Percentiles rank a stretch among this genome's conserved stretches.
Evolutionary conservation across 2,329 filamentous ascomycete genomes (phyloP).

Genomic region (Fonsecaea monophora): DNA sequence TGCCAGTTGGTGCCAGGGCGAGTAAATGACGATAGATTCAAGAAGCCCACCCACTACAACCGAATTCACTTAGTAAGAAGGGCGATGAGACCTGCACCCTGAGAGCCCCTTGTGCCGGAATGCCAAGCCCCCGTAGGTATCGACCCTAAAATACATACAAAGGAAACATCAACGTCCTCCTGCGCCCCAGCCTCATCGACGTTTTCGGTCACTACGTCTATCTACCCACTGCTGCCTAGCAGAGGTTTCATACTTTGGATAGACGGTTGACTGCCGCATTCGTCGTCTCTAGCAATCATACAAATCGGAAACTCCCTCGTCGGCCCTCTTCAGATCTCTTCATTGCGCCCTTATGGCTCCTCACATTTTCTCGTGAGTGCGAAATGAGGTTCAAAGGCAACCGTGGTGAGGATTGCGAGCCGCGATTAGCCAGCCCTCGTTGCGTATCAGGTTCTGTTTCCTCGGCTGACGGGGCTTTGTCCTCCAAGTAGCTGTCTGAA

Average conservation of each 20-base stretch:
- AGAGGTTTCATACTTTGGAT: not conserved
- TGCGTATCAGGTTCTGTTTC: conserved; percentile 35
- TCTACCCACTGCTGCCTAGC: not conserved
- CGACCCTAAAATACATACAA: not conserved
- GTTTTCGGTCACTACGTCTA: not conserved
- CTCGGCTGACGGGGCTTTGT: conserved; percentile 40
- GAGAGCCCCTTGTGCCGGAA: not conserved
- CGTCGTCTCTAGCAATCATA: conserved; percentile 20
- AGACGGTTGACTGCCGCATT: not conserved
- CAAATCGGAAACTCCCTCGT: conserved; percentile 44
- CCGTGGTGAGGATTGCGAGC: conserved; percentile 28
- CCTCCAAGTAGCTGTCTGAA: conserved; percentile 32
- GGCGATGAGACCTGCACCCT: not conserved
- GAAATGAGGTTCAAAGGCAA: conserved; percentile 22
- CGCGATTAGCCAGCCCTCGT: conserved; percentile 37
- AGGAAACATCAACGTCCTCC: not conserved
- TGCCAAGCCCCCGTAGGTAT: not conserved
- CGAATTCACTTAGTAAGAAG: conserved; percentile 1
- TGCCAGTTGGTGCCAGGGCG: conserved; percentile 12
- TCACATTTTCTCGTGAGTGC: conserved; percentile 35
- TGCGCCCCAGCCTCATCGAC: not conserved
- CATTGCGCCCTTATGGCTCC: conserved; percentile 27
- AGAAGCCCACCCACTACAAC: conserved; percentile 2
- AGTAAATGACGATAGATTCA: conserved; percentile 30
- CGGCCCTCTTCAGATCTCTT: conserved; percentile 41